A percentile compares a stretch with the other conserved stretches of the same genome.
These are phyloP conservation scores for Tylopilus sp. DNA, from an alignment of 1,284 basidiomycete species.

Conservation along the genomic window DNA sequence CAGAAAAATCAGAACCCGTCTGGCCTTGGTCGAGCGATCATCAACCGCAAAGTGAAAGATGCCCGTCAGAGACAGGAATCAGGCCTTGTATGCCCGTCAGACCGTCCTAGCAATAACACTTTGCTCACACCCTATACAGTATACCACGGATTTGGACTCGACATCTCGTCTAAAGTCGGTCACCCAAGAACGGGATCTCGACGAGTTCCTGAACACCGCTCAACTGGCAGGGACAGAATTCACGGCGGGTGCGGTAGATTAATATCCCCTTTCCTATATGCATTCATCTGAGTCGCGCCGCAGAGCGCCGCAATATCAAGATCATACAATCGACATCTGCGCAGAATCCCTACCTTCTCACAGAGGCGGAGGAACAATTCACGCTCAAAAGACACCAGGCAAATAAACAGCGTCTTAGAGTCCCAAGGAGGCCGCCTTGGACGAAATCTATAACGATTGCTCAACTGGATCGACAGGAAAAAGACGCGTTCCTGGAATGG, in stretches of 20 bases:
- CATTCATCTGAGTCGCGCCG: conserved; percentile 11
- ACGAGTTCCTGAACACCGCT: conserved; percentile 95
- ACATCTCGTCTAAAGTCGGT: conserved; percentile 81
- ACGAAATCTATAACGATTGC: conserved; percentile 70
- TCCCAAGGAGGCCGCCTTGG: conserved; percentile 87
- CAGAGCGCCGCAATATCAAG: conserved; percentile 90
- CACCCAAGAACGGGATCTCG: conserved; percentile 94
- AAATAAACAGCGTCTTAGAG: conserved; percentile 70
- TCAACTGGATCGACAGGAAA: conserved; percentile 84
- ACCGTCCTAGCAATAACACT: neutral
- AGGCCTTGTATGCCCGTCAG: conserved; percentile 56
- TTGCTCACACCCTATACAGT: conserved; percentile 43
- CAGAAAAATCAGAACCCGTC: conserved; percentile 54
- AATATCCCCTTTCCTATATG: neutral
- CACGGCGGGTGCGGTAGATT: conserved; percentile 72
- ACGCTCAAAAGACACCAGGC: conserved; percentile 70
- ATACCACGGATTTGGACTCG: conserved; percentile 72
- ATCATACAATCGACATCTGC: conserved; percentile 72
- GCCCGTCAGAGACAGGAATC: conserved; percentile 68
- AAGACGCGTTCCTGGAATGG: conserved; percentile 89
- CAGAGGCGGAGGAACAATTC: conserved; percentile 78
- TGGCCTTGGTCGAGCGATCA: conserved; percentile 87
- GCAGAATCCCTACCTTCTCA: conserved; percentile 87
- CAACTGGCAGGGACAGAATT: conserved; percentile 95
- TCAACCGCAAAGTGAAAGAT: conserved; percentile 85